Evolutionary conservation across 1,139 yeast species (phyloP).

Genomic region (Scheffersomyces cryptocercus): DNA sequence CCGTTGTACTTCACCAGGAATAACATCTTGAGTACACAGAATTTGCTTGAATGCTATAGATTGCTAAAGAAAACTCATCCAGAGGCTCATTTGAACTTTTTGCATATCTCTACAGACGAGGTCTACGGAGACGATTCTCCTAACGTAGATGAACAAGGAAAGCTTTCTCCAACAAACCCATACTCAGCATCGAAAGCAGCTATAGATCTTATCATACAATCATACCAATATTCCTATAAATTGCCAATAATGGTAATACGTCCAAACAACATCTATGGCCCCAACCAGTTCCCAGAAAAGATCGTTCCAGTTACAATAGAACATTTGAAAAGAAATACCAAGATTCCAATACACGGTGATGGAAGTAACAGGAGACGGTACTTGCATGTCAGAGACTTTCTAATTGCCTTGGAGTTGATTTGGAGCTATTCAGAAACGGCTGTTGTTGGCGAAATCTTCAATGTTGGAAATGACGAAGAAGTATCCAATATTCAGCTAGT

Average conservation of each 20-base stretch:
- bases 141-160: slow-evolving; percentile 35
- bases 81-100: slow-evolving; percentile 20
- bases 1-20: slow-evolving; percentile 50
- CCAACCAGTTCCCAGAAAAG: slow-evolving; percentile 58
- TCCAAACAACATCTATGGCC: slow-evolving; percentile 59
- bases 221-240: slow-evolving; percentile 47
- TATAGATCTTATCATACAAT: slow-evolving; percentile 50
- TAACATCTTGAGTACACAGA: slow-evolving; percentile 53
- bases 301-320: slow-evolving; percentile 41
- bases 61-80: slow-evolving; percentile 5
- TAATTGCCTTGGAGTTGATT: slow-evolving; percentile 40
- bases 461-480: slow-evolving; percentile 51
- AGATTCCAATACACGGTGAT: slow-evolving; percentile 46
- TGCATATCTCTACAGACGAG: slow-evolving; percentile 64
- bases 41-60: slow-evolving; percentile 46
- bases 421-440: slow-evolving; percentile 16
- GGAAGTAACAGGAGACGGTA: slow-evolving; percentile 50
- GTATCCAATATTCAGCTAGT: slow-evolving; percentile 39
- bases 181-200: slow-evolving; percentile 64
- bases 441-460: slow-evolving; percentile 31
- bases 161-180: slow-evolving; percentile 56
- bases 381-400: slow-evolving; percentile 51
- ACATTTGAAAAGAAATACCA: slow-evolving; percentile 20
- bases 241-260: slow-evolving; percentile 48
- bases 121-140: slow-evolving; percentile 49